These are phyloP conservation scores for Mollisia scopiformis DNA, from an alignment of 2,329 filamentous ascomycete species.

Conservation along the genomic window DNA sequence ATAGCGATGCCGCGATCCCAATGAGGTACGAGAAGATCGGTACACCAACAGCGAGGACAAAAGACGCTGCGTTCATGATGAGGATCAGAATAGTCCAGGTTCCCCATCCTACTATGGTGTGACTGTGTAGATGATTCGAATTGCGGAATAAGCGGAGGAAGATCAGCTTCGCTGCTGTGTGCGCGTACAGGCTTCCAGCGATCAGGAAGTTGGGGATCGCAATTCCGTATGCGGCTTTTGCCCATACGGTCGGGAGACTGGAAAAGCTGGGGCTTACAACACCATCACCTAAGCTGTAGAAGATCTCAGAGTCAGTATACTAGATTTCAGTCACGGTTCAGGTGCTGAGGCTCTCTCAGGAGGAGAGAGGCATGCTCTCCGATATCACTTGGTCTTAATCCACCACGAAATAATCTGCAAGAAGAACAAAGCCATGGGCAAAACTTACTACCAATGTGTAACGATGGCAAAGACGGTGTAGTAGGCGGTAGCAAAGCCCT, in stretches of 20 bases:
- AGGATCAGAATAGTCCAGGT: conserved; percentile 52
- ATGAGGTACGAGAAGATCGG: conserved; percentile 69
- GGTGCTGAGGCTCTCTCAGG: too few relatives aligned
- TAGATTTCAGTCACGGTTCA: too few relatives aligned
- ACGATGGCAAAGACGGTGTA: conserved; percentile 68
- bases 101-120: conserved; percentile 61
- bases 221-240: conserved; percentile 68
- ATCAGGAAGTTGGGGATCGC: conserved; percentile 72
- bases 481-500: conserved; percentile 59
- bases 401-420: too few relatives aligned
- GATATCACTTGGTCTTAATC: too few relatives aligned
- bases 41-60: conserved; percentile 68
- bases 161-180: conserved; percentile 67
- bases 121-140: conserved; percentile 61
- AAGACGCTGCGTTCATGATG: conserved; percentile 52
- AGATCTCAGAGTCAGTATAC: too few relatives aligned
- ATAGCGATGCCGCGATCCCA: conserved; percentile 63
- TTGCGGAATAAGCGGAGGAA: conserved; percentile 65
- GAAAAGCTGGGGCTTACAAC: conserved; percentile 69
- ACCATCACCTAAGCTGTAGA: conserved; percentile 57
- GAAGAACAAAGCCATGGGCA: too few relatives aligned
- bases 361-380: too few relatives aligned
- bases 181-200: conserved; percentile 70
- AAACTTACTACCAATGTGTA: conserved; percentile 71
- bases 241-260: conserved; percentile 52